Conservation (phyloP, 805 yeast species). For the Candida tammaniensis region DNA sequence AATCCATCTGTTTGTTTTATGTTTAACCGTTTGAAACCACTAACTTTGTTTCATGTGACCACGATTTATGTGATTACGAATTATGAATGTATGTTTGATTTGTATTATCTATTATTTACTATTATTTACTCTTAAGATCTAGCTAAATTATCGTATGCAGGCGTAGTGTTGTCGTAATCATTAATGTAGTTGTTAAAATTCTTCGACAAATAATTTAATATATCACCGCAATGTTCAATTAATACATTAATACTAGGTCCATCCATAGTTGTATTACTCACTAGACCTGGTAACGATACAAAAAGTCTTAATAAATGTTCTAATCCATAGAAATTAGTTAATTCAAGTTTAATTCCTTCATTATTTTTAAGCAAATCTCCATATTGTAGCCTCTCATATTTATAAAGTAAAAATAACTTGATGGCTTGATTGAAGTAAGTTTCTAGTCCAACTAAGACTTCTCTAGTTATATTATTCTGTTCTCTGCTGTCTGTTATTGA, state of each 20-base stretch:
- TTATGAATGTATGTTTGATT: conserved; percentile 6
- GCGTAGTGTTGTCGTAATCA: conserved; percentile 36
- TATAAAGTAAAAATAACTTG: conserved; percentile 66
- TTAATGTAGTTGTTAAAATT: conserved; percentile 35
- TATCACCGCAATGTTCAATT: conserved; percentile 50
- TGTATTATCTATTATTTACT: background rate
- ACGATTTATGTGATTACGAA: conserved; percentile 5
- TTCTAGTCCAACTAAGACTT: conserved; percentile 67
- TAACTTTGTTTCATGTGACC: no score
- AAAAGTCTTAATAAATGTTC: conserved; percentile 79
- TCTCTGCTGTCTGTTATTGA: conserved; percentile 10
- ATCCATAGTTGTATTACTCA: conserved; percentile 79
- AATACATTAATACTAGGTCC: conserved; percentile 60
- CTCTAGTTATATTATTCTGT: conserved; percentile 45
- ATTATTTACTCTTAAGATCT: conserved; percentile 12
- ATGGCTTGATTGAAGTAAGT: conserved; percentile 73
- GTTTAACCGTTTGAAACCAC: no score
- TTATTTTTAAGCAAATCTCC: conserved; percentile 44
- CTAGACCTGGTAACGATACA: conserved; percentile 78
- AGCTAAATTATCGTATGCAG: conserved; percentile 39
- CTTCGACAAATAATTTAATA: conserved; percentile 51
- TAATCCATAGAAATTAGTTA: conserved; percentile 60
- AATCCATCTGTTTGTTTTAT: no score
- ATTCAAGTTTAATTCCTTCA: conserved; percentile 10
- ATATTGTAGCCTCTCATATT: conserved; percentile 76